Percentiles rank a stretch among this genome's conserved stretches.
Conservation (phyloP, 257 asterid species). For the Fraxinus cuspidata region DNA sequence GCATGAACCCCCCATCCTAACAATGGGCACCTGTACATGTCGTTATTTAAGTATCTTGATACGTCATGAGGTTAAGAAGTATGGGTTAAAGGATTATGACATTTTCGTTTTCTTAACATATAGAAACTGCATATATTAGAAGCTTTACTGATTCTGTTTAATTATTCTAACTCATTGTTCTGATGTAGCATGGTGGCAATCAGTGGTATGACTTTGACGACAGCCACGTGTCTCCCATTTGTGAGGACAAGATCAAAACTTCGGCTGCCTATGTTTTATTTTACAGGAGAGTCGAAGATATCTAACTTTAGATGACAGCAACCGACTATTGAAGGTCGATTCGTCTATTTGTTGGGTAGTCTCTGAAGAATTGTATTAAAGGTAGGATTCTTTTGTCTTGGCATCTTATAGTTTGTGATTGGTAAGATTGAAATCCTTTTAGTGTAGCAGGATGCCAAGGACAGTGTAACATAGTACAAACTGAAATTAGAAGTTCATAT, state of each 20-base stretch:
- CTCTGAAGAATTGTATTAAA: constrained; percentile 22
- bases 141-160: neutral
- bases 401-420: constrained; percentile 31
- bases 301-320: constrained; percentile 34
- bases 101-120: neutral
- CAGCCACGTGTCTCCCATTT: constrained; percentile 72
- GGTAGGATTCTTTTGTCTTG: constrained; percentile 49
- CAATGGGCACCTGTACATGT: neutral
- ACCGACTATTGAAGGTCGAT: constrained; percentile 32
- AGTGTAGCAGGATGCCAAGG: constrained; percentile 42
- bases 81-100: neutral
- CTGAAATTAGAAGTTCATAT: constrained; percentile 33
- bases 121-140: neutral
- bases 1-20: neutral
- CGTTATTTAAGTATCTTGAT: neutral
- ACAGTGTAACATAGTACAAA: constrained; percentile 42
- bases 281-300: constrained; percentile 75
- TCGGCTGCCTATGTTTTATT: constrained; percentile 90
- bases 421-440: constrained; percentile 29
- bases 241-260: constrained; percentile 79
- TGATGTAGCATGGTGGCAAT: constrained; percentile 76
- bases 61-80: neutral
- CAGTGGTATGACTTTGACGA: constrained; percentile 89
- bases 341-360: constrained; percentile 29
- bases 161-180: constrained; percentile 20